phyloP scores from a whole-genome alignment of 169 alveolate species.

The Plasmodium gonderi region DNA sequence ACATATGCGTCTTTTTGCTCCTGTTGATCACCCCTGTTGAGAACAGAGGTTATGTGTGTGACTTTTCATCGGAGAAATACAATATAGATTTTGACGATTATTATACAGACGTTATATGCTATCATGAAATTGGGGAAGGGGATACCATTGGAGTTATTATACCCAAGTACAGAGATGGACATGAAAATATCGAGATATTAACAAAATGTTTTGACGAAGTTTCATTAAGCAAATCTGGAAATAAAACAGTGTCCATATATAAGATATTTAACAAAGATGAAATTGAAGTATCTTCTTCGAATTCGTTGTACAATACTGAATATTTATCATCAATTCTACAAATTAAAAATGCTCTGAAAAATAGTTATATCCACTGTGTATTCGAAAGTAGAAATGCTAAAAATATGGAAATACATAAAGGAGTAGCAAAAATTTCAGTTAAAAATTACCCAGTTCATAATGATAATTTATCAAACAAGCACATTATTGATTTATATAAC shows the following conservation, averaged over 20 bases:
- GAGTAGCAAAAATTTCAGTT: constrained; percentile 38
- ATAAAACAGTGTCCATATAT: constrained; percentile 20
- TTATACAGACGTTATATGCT: constrained; percentile 38
- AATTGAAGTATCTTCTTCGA: not conserved
- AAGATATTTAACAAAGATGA: constrained; percentile 17
- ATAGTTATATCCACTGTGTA: constrained; percentile 16
- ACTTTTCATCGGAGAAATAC: constrained; percentile 42
- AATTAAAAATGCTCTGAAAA: constrained; percentile 10
- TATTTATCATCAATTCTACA: constrained; percentile 28
- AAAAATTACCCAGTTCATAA: not conserved
- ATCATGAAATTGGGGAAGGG: constrained; percentile 28
- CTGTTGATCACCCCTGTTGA: constrained; percentile 6
- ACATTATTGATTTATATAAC: constrained; percentile 29
- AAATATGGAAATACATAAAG: constrained; percentile 9
- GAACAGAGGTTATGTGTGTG: constrained; percentile 28
- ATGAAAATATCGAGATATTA: constrained; percentile 21
- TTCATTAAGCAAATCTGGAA: constrained; percentile 29
- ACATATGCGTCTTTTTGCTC: not conserved
- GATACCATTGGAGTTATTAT: constrained; percentile 58
- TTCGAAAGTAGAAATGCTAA: constrained; percentile 29
- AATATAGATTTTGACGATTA: constrained; percentile 24
- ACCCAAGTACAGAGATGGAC: constrained; percentile 33
- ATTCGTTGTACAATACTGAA: constrained; percentile 4
- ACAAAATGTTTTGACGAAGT: constrained; percentile 54
- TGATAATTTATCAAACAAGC: not conserved